phyloP scores from a whole-genome alignment of 2,329 filamentous ascomycete species.

The Ascochyta pisi region DNA sequence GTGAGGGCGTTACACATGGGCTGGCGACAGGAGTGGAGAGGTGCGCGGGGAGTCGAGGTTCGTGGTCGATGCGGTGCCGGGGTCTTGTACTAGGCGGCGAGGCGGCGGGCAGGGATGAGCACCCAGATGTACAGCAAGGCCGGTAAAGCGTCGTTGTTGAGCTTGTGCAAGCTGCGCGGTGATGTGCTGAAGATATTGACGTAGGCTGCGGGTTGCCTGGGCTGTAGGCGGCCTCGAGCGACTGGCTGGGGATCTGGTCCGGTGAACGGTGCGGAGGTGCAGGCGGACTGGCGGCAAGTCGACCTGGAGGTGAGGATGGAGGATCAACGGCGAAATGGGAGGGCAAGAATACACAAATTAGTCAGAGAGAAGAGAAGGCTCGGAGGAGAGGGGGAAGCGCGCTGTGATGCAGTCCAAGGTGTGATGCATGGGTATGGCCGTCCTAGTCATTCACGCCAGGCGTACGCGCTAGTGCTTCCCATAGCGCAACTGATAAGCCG shows the following conservation, averaged over 20 bases:
- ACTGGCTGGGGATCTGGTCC: constrained; percentile 12
- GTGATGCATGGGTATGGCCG: constrained; percentile 17
- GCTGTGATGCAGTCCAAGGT: constrained; percentile 19
- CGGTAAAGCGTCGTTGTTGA: neutral
- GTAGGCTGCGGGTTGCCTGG: constrained; percentile 14
- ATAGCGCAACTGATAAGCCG: constrained; percentile 8
- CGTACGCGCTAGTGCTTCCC: constrained; percentile 4
- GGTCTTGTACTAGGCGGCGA: constrained; percentile 14
- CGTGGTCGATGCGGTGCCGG: constrained; percentile 16
- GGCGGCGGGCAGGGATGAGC: constrained; percentile 15
- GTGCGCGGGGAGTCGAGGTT: constrained; percentile 3
- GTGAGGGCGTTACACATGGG: constrained; percentile 50
- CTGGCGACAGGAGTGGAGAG: constrained; percentile 22
- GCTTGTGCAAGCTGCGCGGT: constrained; percentile 3
- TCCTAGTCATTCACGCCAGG: constrained; percentile 21
- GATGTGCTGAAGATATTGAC: neutral
- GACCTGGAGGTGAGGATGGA: neutral
- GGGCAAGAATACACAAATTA: constrained; percentile 9
- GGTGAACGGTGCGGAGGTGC: constrained; percentile 15
- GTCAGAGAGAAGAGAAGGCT: constrained; percentile 16
- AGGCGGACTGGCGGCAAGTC: constrained; percentile 12
- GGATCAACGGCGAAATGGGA: constrained; percentile 5
- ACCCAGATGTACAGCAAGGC: constrained; percentile 16
- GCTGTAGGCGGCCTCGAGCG: constrained; percentile 12
- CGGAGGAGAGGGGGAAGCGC: constrained; percentile 16